Conservation (phyloP, 352 stramenopile genomes). For the Pythium volutum region DNA sequence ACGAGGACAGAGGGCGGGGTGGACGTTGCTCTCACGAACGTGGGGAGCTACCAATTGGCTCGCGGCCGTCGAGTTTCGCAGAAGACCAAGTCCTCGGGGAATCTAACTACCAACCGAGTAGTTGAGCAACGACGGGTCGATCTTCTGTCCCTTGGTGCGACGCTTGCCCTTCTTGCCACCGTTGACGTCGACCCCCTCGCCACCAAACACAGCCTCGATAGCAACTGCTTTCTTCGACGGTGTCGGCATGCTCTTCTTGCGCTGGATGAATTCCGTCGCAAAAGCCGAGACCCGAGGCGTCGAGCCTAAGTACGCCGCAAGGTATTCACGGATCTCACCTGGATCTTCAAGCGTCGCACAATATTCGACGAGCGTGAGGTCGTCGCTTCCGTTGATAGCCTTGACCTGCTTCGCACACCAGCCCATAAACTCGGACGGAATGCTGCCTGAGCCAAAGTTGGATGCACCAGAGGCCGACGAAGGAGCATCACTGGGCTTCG, state of each 20-base stretch:
- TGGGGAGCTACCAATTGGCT: constrained; percentile 16
- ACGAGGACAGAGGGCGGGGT: not conserved
- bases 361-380: constrained; percentile 91
- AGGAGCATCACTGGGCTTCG: constrained; percentile 25
- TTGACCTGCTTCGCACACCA: constrained; percentile 83
- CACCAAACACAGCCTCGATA: constrained; percentile 12
- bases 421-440: constrained; percentile 72
- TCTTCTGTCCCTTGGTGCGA: constrained; percentile 62
- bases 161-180: constrained; percentile 60
- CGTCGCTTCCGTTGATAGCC: constrained; percentile 63
- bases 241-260: constrained; percentile 70
- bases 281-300: constrained; percentile 96
- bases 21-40: constrained; percentile 1
- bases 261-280: constrained; percentile 96
- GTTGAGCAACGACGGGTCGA: constrained; percentile 72
- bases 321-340: constrained; percentile 94
- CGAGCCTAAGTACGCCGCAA: constrained; percentile 95
- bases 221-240: constrained; percentile 37
- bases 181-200: constrained; percentile 32
- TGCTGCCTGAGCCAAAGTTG: constrained; percentile 43
- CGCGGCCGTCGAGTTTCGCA: not conserved
- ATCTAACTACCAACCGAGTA: constrained; percentile 53
- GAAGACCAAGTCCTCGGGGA: not conserved
- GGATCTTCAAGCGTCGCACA: constrained; percentile 94
- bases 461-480: not conserved